Base-by-base conservation (phyloP, 2,329 filamentous ascomycete genomes). In the Aspergillus neoniger region DNA sequence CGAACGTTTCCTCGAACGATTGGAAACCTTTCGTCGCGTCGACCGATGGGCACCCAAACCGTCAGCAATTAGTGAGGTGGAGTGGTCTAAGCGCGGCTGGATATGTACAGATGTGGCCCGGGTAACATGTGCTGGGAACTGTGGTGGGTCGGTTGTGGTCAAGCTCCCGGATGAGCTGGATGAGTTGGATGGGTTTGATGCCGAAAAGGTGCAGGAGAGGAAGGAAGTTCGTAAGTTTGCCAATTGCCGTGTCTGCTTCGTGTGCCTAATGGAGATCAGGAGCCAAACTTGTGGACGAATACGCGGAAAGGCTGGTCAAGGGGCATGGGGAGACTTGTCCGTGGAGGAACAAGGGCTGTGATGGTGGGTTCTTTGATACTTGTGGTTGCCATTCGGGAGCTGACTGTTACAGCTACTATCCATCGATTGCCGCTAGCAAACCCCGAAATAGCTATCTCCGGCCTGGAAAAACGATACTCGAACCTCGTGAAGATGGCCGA, bases 11-110 rank as follows among this genome's bases (percentile, higher is more conserved):
- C 82, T 98, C 10, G 86, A 85, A 68, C 83, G 95, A 23, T 82
- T 99, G 28, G 89, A 89, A 62, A 96, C 92, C 0, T 99, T 96
- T 72, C 90, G 94, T 71, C 92, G 94, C 67, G 88, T 98, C 51
- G 95, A 92, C 57, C 86, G 90, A 73, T 99, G 94, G 94, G 90
- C 91, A n/a, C 90, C 91, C 0, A 98, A 98, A 74, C 93, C 95
- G 0, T 86, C 93, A 55, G 83, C 82, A 36, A 88, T 98, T 68
- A 92, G 87, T 72, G 95, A 98, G 77, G 88, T 97, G 7, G 90
- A 92, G 74, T 99, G 95, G 95, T 93, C 93, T 0, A 96, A 94
- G 80, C 82, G 91, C 60, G 94, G 94, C 0, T 99, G 95, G 94
- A 83, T 89, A 4, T 97, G 94, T 70, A 87, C 90, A 49, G 89